Percentiles rank a stretch among this genome's conserved stretches.
These are phyloP conservation scores for Amphichorda felina DNA, from an alignment of 2,329 filamentous ascomycete genomes.

Conservation along the genomic window DNA sequence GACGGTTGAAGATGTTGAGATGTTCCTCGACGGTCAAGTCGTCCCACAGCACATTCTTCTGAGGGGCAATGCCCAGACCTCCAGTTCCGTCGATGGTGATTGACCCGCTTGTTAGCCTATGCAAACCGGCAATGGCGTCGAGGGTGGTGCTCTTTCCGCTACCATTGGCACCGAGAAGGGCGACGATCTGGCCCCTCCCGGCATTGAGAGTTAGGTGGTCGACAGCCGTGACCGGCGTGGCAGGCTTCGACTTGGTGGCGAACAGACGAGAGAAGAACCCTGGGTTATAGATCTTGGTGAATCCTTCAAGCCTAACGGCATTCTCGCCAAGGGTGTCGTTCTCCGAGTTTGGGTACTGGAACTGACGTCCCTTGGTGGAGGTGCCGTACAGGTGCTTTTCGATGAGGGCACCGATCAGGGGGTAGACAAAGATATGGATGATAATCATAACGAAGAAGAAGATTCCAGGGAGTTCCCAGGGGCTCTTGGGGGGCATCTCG, in stretches of 20 bases:
- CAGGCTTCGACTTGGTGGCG: slow-evolving; percentile 24
- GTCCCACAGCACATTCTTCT: slow-evolving; percentile 92
- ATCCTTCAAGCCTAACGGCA: slow-evolving; percentile 59
- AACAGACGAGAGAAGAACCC: slow-evolving; percentile 45
- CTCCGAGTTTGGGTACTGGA: slow-evolving; percentile 18
- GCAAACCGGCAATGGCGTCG: slow-evolving; percentile 76
- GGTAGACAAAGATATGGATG: slow-evolving; percentile 68
- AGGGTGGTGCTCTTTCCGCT: slow-evolving; percentile 85
- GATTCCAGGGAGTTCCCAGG: slow-evolving; percentile 61
- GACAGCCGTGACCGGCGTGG: slow-evolving; percentile 65
- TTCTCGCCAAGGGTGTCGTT: slow-evolving; percentile 17
- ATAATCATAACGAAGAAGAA: slow-evolving; percentile 67
- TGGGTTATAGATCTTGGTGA: slow-evolving; percentile 70
- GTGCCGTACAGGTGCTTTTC: slow-evolving; percentile 70
- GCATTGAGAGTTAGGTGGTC: slow-evolving; percentile 60
- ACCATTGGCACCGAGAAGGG: slow-evolving; percentile 79
- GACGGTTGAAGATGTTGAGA: slow-evolving; percentile 67
- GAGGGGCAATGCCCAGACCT: slow-evolving; percentile 76
- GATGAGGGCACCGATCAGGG: slow-evolving; percentile 60
- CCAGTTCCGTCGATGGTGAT: slow-evolving; percentile 70
- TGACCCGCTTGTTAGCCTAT: slow-evolving; percentile 60
- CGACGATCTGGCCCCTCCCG: slow-evolving; percentile 69
- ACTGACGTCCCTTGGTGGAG: slow-evolving; percentile 46
- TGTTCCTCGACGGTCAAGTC: slow-evolving; percentile 80
- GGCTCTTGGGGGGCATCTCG: slow-evolving; percentile 45